Percentiles rank a stretch among this genome's conserved stretches.
Conservation (phyloP, 2,329 filamentous ascomycete genomes). For the Neonectria ditissima region DNA sequence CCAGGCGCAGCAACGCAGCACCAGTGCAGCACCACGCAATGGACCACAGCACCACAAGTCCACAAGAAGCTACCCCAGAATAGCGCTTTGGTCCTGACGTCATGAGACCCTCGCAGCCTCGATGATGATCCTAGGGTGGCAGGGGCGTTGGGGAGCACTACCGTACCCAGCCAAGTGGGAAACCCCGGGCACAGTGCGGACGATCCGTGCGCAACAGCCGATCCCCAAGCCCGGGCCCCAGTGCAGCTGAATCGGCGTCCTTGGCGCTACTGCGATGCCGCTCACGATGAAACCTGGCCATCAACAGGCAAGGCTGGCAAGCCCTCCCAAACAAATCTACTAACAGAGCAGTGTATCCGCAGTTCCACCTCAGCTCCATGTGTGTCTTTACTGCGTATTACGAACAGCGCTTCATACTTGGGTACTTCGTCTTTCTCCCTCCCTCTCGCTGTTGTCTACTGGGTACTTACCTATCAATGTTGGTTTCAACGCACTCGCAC, state of each 20-base stretch:
- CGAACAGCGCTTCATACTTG: not conserved
- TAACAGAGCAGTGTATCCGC: not conserved
- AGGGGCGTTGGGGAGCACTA: slow-evolving; percentile 29
- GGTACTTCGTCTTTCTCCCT: too few species aligned
- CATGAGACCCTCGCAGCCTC: slow-evolving; percentile 29
- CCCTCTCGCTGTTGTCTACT: not conserved
- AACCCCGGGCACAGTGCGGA: slow-evolving; percentile 21
- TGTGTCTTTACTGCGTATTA: too few species aligned
- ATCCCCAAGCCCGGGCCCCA: not conserved
- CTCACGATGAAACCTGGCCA: not conserved
- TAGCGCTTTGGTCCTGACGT: slow-evolving; percentile 41
- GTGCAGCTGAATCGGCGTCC: slow-evolving; percentile 5
- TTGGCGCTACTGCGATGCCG: not conserved
- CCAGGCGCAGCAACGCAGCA: slow-evolving; percentile 11
- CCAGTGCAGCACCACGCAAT: not conserved
- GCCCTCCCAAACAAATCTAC: not conserved
- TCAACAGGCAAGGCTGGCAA: not conserved
- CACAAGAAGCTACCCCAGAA: slow-evolving; percentile 38
- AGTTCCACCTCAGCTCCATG: not conserved
- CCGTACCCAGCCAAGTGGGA: slow-evolving; percentile 4
- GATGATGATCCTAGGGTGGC: slow-evolving; percentile 41
- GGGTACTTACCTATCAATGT: not conserved
- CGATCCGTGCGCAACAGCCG: not conserved
- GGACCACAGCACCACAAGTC: not conserved
- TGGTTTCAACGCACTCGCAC: not conserved